Conservation (phyloP, 352 stramenopile species). For the Elongisporangium prolatum region DNA sequence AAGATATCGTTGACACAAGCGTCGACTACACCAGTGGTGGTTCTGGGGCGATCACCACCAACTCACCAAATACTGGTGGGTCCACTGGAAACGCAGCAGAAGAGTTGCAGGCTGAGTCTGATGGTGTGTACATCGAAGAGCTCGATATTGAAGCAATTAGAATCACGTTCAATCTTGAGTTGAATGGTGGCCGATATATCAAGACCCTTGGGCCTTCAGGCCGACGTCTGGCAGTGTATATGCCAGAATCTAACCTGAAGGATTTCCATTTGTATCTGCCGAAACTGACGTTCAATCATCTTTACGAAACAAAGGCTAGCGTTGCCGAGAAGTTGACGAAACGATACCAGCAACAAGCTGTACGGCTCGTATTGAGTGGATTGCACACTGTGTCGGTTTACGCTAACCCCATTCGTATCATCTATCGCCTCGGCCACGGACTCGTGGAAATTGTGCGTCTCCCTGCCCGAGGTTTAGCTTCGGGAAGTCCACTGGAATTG, state of each 20-base stretch:
- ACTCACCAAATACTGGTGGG: slow-evolving; percentile 8
- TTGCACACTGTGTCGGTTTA: slow-evolving; percentile 86
- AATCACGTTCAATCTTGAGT: slow-evolving; percentile 84
- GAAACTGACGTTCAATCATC: slow-evolving; percentile 73
- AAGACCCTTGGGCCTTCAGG: slow-evolving; percentile 77
- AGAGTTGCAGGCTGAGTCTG: slow-evolving; percentile 13
- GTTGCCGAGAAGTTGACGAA: slow-evolving; percentile 75
- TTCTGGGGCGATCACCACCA: slow-evolving; percentile 6
- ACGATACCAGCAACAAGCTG: slow-evolving; percentile 81
- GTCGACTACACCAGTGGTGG: slow-evolving; percentile 45
- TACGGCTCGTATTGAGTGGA: slow-evolving; percentile 78
- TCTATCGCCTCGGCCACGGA: slow-evolving; percentile 80
- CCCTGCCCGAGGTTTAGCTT: slow-evolving; percentile 71
- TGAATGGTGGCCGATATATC: slow-evolving; percentile 80
- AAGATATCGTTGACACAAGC: slow-evolving; percentile 76
- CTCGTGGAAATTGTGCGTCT: slow-evolving; percentile 78
- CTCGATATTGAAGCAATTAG: slow-evolving; percentile 81
- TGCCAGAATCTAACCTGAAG: slow-evolving; percentile 88
- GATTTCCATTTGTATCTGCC: slow-evolving; percentile 84
- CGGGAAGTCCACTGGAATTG: slow-evolving; percentile 77
- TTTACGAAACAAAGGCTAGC: slow-evolving; percentile 75
- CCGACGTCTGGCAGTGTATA: slow-evolving; percentile 67
- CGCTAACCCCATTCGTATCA: slow-evolving; percentile 84
- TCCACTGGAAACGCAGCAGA: not conserved
- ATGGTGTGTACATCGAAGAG: slow-evolving; percentile 86